Base-by-base conservation (phyloP, 1,139 yeast genomes). In the Zygosaccharomyces pseudobailii region DNA sequence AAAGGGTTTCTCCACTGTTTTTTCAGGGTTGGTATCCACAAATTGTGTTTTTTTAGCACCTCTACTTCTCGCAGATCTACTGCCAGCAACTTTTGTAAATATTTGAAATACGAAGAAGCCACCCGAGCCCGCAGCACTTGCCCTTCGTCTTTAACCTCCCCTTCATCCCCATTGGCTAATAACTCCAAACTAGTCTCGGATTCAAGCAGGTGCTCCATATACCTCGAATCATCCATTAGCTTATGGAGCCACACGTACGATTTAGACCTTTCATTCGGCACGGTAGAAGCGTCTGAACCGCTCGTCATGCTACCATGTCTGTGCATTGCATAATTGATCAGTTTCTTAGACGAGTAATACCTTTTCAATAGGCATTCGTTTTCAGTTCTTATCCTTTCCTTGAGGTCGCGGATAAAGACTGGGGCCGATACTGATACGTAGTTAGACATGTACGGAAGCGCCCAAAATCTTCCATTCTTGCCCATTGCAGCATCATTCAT, bases 11-110 rank as follows among this genome's bases (percentile, higher is more conserved):
- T 46, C 36, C 53, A 52, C 13, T 47, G 48, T 22, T 45, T 44
- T 21, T 47, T 50, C 10, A 57, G 42, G 4, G 47, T 47, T 2
- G 65, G 63, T 34, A 56, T 45, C 65, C 65, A 61, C 39, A 61
- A 30, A 27, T 56, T 59, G 43, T 63, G 65, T 31, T 56, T 49
- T 35, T 52, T 52, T 24, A 61, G 35, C 3, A 52, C 45, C 23
- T 54, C 53, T 13, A 47, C 35, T n/a, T 55, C 57, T 22, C 53
- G 50, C 4, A 49, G 24, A 24, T 55, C 56, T 2, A 57, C 57
- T 2, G 56, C 55, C 8, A 55, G 45, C 17, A 62, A 50, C 33
- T 55, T 59, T 31, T 56, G 54, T 25, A 57, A 55, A 48, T 63
- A 61, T 22, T 53, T 57, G 19, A 48, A 45, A 45, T 59, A 63